Conservation (phyloP, 2,329 filamentous ascomycete genomes). For the Phialophora chinensis region DNA sequence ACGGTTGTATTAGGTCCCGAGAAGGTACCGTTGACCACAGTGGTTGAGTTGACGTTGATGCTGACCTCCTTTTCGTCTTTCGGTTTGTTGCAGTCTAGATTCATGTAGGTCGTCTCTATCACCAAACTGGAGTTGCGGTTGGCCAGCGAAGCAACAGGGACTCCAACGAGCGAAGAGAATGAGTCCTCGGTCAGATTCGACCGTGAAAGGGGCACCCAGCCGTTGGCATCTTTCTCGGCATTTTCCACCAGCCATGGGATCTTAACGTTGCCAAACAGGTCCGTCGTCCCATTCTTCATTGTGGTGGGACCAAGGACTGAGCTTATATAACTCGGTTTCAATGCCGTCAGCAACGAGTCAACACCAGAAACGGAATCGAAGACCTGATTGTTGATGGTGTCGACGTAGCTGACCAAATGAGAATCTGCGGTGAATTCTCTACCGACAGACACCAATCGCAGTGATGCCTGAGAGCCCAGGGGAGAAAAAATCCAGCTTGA, state of each 20-base stretch:
- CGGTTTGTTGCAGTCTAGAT: constrained; percentile 31
- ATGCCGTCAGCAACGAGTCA: constrained; percentile 18
- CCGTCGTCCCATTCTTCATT: constrained; percentile 29
- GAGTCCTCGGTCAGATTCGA: background rate
- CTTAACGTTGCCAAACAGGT: constrained; percentile 38
- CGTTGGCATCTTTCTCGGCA: constrained; percentile 1
- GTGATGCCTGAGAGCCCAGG: constrained; percentile 36
- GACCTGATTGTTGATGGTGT: background rate
- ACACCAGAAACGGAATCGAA: constrained; percentile 19
- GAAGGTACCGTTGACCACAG: background rate
- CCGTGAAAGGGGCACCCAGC: background rate
- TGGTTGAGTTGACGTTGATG: background rate
- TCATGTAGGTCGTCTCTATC: constrained; percentile 36
- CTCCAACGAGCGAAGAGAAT: constrained; percentile 14
- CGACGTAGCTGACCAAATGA: background rate
- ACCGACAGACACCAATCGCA: constrained; percentile 27
- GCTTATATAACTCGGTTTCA: constrained; percentile 35
- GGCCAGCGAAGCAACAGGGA: constrained; percentile 29
- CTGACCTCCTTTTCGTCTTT: constrained; percentile 5
- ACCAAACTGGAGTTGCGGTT: constrained; percentile 34
- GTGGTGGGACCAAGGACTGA: constrained; percentile 28
- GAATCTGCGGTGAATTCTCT: background rate
- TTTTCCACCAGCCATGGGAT: constrained; percentile 31
- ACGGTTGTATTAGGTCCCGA: background rate
- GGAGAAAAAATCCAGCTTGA: constrained; percentile 35